Percentiles rank a stretch among this genome's conserved stretches.
These are phyloP conservation scores for Flueggea neowawraea DNA, from an alignment of 441 rosid species.

Conservation along the genomic window DNA sequence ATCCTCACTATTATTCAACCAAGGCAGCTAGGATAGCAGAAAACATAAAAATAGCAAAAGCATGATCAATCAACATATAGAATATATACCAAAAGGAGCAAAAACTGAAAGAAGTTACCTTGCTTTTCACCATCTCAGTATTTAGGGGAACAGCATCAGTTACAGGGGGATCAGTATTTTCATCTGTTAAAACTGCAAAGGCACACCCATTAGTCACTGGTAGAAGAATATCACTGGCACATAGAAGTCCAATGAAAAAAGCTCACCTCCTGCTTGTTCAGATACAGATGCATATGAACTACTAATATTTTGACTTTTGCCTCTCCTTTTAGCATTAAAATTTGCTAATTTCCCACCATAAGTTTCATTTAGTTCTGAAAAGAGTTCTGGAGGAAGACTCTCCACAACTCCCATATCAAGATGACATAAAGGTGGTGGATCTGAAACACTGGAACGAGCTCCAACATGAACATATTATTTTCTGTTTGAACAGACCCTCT, in stretches of 20 bases:
- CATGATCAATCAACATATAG: too few species aligned
- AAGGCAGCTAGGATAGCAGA: too few species aligned
- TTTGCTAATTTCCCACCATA: constrained; percentile 73
- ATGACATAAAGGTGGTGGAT: constrained; percentile 60
- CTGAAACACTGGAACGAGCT: constrained; percentile 24
- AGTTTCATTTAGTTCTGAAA: constrained; percentile 75
- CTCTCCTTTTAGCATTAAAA: constrained; percentile 50
- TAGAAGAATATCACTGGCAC: constrained; percentile 3
- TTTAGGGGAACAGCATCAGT: constrained; percentile 21
- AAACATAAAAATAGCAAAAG: too few species aligned
- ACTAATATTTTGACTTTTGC: constrained; percentile 28
- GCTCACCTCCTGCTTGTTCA: constrained; percentile 36
- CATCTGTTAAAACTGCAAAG: constrained; percentile 17
- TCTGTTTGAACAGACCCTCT: constrained; percentile 29
- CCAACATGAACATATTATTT: constrained; percentile 24
- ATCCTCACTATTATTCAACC: too few species aligned
- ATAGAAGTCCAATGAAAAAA: constrained; percentile 6
- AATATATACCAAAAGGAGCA: neutral
- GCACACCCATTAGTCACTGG: constrained; percentile 17
- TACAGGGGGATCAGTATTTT: constrained; percentile 19
- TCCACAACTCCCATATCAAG: constrained; percentile 83
- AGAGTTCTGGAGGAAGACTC: constrained; percentile 83
- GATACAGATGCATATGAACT: constrained; percentile 20
- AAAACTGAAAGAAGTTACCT: constrained; percentile 34
- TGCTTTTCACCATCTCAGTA: constrained; percentile 16